Conservation (phyloP, 805 yeast species). For the Teunomyces tritomae region DNA sequence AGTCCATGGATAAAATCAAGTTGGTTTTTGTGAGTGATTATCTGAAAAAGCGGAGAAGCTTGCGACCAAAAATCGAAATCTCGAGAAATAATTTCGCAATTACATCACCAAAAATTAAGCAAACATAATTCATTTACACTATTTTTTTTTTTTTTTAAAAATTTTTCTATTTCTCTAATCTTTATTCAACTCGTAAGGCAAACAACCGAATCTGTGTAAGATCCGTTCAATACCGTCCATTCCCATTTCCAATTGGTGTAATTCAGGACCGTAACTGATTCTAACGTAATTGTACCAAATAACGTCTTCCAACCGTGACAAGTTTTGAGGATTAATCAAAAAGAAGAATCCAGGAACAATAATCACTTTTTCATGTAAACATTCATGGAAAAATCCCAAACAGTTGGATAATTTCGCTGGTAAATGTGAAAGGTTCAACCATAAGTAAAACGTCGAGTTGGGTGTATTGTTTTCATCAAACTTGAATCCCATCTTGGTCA, state of each 20-base stretch:
- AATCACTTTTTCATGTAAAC: slow-evolving; percentile 56
- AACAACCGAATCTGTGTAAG: slow-evolving; percentile 40
- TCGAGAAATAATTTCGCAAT: too few species aligned
- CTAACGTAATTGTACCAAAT: slow-evolving; percentile 60
- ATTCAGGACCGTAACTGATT: slow-evolving; percentile 59
- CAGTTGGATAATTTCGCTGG: slow-evolving; percentile 57
- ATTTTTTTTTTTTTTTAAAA: background rate
- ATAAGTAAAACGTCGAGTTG: slow-evolving; percentile 56
- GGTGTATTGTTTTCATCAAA: slow-evolving; percentile 46
- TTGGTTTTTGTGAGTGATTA: background rate
- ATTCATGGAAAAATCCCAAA: slow-evolving; percentile 62
- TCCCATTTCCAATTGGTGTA: slow-evolving; percentile 48
- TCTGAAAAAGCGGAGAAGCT: background rate
- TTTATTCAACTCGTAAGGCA: slow-evolving; percentile 27
- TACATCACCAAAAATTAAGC: too few species aligned
- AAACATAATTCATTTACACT: too few species aligned
- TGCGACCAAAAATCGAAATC: background rate
- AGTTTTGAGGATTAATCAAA: slow-evolving; percentile 54
- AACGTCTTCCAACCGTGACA: slow-evolving; percentile 48
- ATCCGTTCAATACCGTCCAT: slow-evolving; percentile 61
- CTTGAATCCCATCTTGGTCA: slow-evolving; percentile 52
- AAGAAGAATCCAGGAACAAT: slow-evolving; percentile 64
- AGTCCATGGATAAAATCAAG: background rate
- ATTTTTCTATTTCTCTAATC: too few species aligned
- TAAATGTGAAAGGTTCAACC: slow-evolving; percentile 55